Percentiles rank a stretch among this genome's conserved stretches.
phyloP scores from a whole-genome alignment of 345 rosid genomes.

The Brassica cretica region DNA sequence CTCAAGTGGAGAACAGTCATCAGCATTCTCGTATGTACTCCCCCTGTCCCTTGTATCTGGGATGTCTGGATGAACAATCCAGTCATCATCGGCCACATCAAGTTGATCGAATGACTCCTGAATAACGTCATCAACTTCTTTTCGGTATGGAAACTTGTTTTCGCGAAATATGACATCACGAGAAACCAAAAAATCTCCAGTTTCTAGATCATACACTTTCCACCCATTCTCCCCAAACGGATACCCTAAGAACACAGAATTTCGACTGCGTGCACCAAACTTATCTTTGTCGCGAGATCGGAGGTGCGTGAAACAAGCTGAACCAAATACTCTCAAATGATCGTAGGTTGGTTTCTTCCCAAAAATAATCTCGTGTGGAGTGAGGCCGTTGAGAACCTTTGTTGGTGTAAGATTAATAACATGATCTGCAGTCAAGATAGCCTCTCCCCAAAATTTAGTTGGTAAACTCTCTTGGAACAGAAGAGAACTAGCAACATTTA shows the following conservation, averaged over 20 bases:
- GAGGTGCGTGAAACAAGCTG: neutral
- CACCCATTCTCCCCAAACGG: neutral
- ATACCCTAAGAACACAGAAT: neutral
- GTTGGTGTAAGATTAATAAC: neutral
- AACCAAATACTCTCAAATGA: neutral
- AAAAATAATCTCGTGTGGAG: neutral
- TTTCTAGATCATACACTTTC: neutral
- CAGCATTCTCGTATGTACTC: too few species aligned
- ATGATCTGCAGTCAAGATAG: neutral
- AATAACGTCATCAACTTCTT: too few species aligned
- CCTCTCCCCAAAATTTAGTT: neutral
- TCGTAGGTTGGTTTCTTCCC: neutral
- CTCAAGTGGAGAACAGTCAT: too few species aligned
- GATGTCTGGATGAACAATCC: too few species aligned
- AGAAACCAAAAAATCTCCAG: neutral
- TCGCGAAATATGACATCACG: neutral
- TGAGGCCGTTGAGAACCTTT: neutral
- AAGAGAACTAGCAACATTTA: neutral
- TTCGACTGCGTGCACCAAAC: neutral
- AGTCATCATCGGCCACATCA: too few species aligned
- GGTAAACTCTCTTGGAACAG: neutral
- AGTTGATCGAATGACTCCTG: too few species aligned
- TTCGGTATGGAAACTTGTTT: too few species aligned
- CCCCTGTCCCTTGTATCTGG: too few species aligned
- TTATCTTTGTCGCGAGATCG: neutral